Conservation (phyloP, 768 basidiomycete genomes). For the Pleurotus cornucopiae region DNA sequence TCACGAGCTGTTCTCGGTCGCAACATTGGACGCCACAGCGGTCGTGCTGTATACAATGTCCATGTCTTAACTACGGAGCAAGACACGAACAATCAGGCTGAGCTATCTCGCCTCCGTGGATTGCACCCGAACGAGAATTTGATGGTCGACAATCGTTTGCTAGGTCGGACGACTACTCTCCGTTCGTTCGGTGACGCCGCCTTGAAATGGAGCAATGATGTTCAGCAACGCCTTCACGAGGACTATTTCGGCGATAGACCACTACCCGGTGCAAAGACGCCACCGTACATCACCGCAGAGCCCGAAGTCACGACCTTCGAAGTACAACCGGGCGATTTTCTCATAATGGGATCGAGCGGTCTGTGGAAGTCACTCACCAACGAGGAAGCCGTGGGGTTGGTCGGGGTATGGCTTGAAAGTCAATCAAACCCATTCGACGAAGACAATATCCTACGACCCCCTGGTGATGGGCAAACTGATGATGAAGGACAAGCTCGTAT, state of each 20-base stretch:
- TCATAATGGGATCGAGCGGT: conserved; percentile 50
- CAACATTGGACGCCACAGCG: conserved; percentile 16
- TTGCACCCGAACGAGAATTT: conserved; percentile 26
- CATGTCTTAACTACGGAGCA: conserved; percentile 37
- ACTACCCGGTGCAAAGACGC: conserved; percentile 29
- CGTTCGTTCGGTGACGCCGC: conserved; percentile 41
- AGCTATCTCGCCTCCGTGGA: conserved; percentile 24
- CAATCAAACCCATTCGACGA: not conserved
- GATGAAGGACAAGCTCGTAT: not conserved
- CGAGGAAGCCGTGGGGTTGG: conserved; percentile 51
- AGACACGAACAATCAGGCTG: conserved; percentile 26
- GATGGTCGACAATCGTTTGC: conserved; percentile 21
- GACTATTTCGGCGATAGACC: conserved; percentile 30
- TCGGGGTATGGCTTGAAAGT: conserved; percentile 42
- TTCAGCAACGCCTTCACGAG: conserved; percentile 29
- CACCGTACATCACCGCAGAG: conserved; percentile 47
- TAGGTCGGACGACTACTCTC: conserved; percentile 14
- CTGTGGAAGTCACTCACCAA: conserved; percentile 51
- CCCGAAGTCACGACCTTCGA: conserved; percentile 44
- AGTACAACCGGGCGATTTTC: conserved; percentile 43
- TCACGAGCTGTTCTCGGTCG: conserved; percentile 39
- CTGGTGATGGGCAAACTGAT: not conserved
- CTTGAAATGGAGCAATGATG: conserved; percentile 36
- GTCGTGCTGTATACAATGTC: conserved; percentile 28
- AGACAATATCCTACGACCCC: not conserved